These are phyloP conservation scores for Ceratocystiopsis minuta DNA, from an alignment of 2,329 filamentous ascomycete species.

Conservation along the genomic window DNA sequence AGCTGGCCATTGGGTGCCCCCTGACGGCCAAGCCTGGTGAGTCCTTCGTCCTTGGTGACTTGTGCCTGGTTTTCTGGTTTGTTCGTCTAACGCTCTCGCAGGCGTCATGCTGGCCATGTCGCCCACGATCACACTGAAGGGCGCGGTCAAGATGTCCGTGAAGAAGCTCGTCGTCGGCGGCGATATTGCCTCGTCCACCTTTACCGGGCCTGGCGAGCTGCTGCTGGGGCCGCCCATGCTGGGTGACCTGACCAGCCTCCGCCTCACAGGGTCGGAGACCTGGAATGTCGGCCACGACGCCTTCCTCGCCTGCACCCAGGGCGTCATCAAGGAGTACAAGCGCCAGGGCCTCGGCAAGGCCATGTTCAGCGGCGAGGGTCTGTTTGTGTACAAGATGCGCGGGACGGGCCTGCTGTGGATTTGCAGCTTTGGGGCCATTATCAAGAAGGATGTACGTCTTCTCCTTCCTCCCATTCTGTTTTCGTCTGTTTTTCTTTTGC, in stretches of 20 bases:
- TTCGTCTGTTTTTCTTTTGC: neutral
- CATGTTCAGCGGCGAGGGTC: conserved; percentile 82
- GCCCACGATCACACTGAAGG: conserved; percentile 67
- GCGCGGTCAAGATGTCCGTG: conserved; percentile 65
- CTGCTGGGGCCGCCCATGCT: conserved; percentile 63
- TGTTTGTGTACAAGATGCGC: conserved; percentile 76
- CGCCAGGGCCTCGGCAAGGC: conserved; percentile 73
- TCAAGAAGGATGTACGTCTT: conserved; percentile 68
- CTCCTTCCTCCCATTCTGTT: no score
- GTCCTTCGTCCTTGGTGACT: neutral
- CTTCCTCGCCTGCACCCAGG: conserved; percentile 71
- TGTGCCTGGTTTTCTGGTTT: no score
- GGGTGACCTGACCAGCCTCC: conserved; percentile 71
- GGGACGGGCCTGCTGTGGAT: conserved; percentile 76
- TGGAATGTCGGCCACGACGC: conserved; percentile 82
- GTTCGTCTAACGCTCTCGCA: conserved; percentile 12
- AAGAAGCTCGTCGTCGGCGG: conserved; percentile 80
- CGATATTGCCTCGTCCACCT: conserved; percentile 62
- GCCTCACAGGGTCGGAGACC: conserved; percentile 49
- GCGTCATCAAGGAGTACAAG: conserved; percentile 77
- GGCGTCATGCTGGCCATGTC: conserved; percentile 94
- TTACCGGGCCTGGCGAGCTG: conserved; percentile 79
- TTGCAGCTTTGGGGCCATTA: conserved; percentile 85
- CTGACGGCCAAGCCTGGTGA: conserved; percentile 59
- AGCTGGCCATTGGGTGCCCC: conserved; percentile 78